phyloP scores from a whole-genome alignment of 352 stramenopile genomes.

The Thalassiosira exigua region DNA sequence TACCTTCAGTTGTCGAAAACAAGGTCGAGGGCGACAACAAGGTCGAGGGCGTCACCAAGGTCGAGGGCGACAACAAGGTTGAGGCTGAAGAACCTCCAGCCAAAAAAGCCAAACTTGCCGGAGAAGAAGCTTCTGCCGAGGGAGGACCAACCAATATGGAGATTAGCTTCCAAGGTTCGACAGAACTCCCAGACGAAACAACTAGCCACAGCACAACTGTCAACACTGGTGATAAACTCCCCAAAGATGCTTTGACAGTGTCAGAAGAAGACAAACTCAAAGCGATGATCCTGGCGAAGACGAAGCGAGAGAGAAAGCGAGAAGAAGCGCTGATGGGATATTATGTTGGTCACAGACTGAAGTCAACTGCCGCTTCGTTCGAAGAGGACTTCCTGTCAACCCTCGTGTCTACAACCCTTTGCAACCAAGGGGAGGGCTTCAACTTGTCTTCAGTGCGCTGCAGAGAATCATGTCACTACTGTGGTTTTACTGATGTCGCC shows the following conservation, averaged over 20 bases:
- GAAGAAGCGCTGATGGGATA: conserved; percentile 64
- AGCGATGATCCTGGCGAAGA: conserved; percentile 42
- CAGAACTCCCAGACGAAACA: conserved; percentile 27
- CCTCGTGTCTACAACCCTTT: conserved; percentile 74
- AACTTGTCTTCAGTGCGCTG: conserved; percentile 68
- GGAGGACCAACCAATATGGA: conserved; percentile 34
- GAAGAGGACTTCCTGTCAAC: conserved; percentile 78
- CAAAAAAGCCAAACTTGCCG: too few species aligned
- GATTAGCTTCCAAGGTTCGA: conserved; percentile 48
- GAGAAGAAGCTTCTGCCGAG: conserved; percentile 25
- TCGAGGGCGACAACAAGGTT: too few species aligned
- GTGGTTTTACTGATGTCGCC: conserved; percentile 77
- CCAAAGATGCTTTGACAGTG: conserved; percentile 1
- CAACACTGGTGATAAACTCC: conserved; percentile 9
- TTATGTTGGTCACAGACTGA: conserved; percentile 67
- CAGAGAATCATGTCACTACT: conserved; percentile 78
- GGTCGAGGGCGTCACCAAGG: conserved; percentile 2
- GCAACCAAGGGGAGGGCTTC: conserved; percentile 69
- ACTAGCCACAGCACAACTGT: conserved; percentile 18
- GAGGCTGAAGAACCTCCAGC: too few species aligned
- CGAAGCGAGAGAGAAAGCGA: conserved; percentile 62
- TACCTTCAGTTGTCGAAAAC: conserved; percentile 30
- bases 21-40: conserved; percentile 34
- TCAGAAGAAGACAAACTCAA: conserved; percentile 42
- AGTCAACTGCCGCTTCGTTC: conserved; percentile 80